Evolutionary conservation across 805 yeast species (phyloP).

Genomic region (Pichia occidentalis): DNA sequence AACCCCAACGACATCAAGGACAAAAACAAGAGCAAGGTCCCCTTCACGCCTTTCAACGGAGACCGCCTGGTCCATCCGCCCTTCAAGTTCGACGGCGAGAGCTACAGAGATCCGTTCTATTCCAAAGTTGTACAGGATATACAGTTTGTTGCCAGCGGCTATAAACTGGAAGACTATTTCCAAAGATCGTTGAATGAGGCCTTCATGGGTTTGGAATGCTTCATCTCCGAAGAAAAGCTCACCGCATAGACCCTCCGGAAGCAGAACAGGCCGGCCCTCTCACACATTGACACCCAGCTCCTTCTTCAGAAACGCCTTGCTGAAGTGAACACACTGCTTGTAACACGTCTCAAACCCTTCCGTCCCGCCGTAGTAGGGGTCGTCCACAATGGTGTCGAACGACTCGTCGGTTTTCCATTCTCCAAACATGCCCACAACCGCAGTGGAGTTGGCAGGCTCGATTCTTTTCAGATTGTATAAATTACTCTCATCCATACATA

Average conservation of each 20-base stretch:
- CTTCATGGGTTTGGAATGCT: slow-evolving; percentile 81
- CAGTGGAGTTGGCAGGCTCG: slow-evolving; percentile 45
- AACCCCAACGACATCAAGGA: slow-evolving; percentile 19
- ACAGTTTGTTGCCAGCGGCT: slow-evolving; percentile 81
- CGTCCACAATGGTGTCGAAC: slow-evolving; percentile 60
- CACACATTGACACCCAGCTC: slow-evolving; percentile 28
- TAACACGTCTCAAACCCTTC: slow-evolving; percentile 79
- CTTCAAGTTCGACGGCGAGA: slow-evolving; percentile 34
- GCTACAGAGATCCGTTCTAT: slow-evolving; percentile 59
- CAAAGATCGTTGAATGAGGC: slow-evolving; percentile 80
- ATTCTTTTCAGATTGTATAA: slow-evolving; percentile 42
- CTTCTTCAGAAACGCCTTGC: slow-evolving; percentile 56
- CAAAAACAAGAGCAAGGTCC: slow-evolving; percentile 32
- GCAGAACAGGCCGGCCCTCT: background rate
- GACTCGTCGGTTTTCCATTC: slow-evolving; percentile 57
- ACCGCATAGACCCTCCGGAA: background rate
- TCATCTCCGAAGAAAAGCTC: slow-evolving; percentile 53
- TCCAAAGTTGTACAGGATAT: slow-evolving; percentile 37
- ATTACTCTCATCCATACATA: slow-evolving; percentile 68
- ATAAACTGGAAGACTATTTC: slow-evolving; percentile 62
- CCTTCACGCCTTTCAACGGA: slow-evolving; percentile 93
- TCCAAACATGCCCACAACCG: slow-evolving; percentile 64
- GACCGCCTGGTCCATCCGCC: slow-evolving; percentile 58
- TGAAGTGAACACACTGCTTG: slow-evolving; percentile 67
- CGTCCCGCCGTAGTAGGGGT: slow-evolving; percentile 88